Evolutionary conservation across 805 yeast species (phyloP).

Genomic region (Pichia heedii): DNA sequence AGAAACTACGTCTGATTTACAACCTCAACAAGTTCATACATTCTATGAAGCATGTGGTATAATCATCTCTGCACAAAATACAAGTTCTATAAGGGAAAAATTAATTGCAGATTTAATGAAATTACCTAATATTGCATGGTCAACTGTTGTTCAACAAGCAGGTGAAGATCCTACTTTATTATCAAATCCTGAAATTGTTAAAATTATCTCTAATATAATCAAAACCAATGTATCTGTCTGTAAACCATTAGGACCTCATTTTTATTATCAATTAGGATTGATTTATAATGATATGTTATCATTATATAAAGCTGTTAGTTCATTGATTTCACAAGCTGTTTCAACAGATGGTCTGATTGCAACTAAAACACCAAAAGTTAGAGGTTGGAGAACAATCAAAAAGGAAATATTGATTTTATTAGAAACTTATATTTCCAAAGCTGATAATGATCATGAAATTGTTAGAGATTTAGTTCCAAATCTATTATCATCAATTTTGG

Average conservation of each 20-base stretch:
- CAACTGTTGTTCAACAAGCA: constrained; percentile 76
- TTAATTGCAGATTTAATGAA: constrained; percentile 74
- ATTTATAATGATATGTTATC: constrained; percentile 87
- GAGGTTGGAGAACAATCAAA: constrained; percentile 93
- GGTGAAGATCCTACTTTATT: constrained; percentile 74
- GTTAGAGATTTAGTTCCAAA: constrained; percentile 79
- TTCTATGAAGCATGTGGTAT: constrained; percentile 97
- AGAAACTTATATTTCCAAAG: constrained; percentile 81
- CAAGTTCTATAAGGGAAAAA: constrained; percentile 57
- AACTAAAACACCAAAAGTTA: constrained; percentile 88
- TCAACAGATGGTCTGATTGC: constrained; percentile 78
- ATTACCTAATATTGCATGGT: constrained; percentile 93
- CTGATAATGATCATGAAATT: constrained; percentile 77
- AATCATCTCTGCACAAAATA: constrained; percentile 80
- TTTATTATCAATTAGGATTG: constrained; percentile 76
- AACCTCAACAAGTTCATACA: constrained; percentile 96
- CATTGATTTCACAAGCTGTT: constrained; percentile 74
- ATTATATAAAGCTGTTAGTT: constrained; percentile 78
- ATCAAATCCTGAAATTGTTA: constrained; percentile 72
- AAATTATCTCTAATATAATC: constrained; percentile 84
- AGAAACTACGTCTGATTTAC: constrained; percentile 80
- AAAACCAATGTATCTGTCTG: constrained; percentile 96
- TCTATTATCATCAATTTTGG: constrained; percentile 72
- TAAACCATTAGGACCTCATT: constrained; percentile 87
- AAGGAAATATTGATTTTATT: constrained; percentile 85